These are phyloP conservation scores for Pelargonium myrrhifolium DNA, from an alignment of 441 rosid species.

Conservation along the genomic window DNA sequence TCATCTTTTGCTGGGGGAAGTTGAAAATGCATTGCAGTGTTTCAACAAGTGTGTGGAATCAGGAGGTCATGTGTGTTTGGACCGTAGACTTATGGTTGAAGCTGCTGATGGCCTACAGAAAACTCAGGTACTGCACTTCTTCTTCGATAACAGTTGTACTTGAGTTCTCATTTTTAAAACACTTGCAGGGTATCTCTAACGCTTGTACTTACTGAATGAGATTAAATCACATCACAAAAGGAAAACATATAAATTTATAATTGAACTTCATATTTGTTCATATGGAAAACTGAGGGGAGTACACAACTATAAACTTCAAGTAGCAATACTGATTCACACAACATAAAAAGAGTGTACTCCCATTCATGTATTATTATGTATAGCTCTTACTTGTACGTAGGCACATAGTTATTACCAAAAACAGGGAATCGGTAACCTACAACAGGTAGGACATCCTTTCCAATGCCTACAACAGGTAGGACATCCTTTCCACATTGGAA, in stretches of 20 bases:
- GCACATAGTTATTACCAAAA: background rate
- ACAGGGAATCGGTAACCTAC: background rate
- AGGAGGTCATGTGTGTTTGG: conserved; percentile 46
- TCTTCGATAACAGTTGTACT: background rate
- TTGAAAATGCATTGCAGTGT: conserved; percentile 40
- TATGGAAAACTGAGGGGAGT: background rate
- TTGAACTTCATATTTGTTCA: background rate
- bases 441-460: background rate
- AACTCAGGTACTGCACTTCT: conserved; percentile 39
- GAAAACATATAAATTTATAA: background rate
- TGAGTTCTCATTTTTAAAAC: background rate
- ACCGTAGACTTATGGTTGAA: conserved; percentile 54
- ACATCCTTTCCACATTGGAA: no score
- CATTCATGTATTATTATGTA: background rate
- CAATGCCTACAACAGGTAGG: no score
- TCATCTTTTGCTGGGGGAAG: conserved; percentile 63
- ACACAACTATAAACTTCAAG: background rate
- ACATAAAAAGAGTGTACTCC: background rate
- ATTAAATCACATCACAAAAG: background rate
- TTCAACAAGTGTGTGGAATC: conserved; percentile 48
- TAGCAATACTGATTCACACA: background rate
- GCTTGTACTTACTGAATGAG: background rate
- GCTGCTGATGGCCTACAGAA: conserved; percentile 66
- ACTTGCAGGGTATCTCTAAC: background rate
- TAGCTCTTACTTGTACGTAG: background rate